These are phyloP conservation scores for Silene coronaria DNA, from an alignment of 179 eudicot species.

Conservation along the genomic window DNA sequence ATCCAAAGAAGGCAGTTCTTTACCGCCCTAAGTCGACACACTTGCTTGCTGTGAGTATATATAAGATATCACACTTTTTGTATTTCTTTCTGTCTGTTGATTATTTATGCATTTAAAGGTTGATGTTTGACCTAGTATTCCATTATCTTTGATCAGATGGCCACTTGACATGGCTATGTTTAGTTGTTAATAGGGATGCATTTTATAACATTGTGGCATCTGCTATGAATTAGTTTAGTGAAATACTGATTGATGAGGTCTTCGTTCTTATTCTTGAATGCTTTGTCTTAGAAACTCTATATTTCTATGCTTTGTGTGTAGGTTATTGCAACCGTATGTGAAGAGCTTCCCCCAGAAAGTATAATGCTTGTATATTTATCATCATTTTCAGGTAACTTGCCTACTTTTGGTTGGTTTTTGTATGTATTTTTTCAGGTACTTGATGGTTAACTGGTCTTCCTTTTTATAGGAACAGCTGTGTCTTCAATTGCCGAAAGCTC, in stretches of 20 bases:
- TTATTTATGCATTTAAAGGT: too few relatives aligned
- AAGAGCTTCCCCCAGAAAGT: conserved; percentile 80
- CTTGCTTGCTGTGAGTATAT: conserved; percentile 70
- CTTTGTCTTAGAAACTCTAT: background rate
- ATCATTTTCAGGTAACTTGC: conserved; percentile 62
- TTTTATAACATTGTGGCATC: too few relatives aligned
- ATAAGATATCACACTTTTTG: background rate
- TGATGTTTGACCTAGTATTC: background rate
- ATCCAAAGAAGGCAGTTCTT: conserved; percentile 80
- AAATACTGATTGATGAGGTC: background rate
- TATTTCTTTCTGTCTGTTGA: background rate
- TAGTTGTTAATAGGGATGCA: background rate
- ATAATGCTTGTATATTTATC: conserved; percentile 76
- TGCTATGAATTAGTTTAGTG: background rate
- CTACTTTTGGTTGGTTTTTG: conserved; percentile 11
- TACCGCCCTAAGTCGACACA: conserved; percentile 79
- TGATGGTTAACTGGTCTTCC: conserved; percentile 5
- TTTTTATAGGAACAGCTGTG: conserved; percentile 44
- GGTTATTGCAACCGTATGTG: conserved; percentile 77
- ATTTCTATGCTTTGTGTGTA: conserved; percentile 29
- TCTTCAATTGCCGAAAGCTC: conserved; percentile 45
- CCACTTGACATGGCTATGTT: background rate
- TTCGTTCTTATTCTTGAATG: background rate
- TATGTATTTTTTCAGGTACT: background rate
- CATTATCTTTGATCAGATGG: background rate